These are phyloP conservation scores for Xylariaceae sp. DNA, from an alignment of 2,329 filamentous ascomycete species.

Conservation along the genomic window DNA sequence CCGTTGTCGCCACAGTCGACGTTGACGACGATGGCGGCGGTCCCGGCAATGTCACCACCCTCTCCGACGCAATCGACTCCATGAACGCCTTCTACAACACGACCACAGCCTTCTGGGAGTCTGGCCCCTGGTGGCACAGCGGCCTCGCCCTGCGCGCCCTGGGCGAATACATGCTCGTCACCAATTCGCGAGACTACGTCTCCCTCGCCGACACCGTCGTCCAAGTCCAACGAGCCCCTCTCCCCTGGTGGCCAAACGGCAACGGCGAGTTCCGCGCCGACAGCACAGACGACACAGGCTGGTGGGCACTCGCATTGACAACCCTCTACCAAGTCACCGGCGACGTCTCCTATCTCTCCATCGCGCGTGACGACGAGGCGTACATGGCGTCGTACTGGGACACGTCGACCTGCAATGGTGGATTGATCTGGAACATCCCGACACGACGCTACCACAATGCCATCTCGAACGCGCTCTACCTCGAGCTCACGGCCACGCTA, in stretches of 20 bases:
- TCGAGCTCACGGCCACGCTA: conserved; percentile 40
- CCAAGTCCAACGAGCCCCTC: conserved; percentile 31
- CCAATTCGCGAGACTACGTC: conserved; percentile 30
- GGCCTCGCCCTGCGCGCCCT: conserved; percentile 35
- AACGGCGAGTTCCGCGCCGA: conserved; percentile 37
- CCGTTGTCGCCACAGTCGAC: neutral
- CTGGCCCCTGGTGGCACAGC: conserved; percentile 37
- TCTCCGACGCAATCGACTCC: conserved; percentile 26
- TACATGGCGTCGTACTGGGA: conserved; percentile 44
- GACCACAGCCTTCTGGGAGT: conserved; percentile 33
- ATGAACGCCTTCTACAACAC: conserved; percentile 36
- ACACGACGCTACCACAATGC: conserved; percentile 37
- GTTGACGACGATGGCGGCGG: conserved; percentile 1
- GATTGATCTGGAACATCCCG: conserved; percentile 42
- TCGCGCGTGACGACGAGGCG: conserved; percentile 42
- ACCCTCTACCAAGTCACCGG: conserved; percentile 44
- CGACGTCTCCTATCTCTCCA: conserved; percentile 40
- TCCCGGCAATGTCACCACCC: conserved; percentile 8
- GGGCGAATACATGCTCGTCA: conserved; percentile 35
- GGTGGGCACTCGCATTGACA: conserved; percentile 49
- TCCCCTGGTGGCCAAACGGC: conserved; percentile 35
- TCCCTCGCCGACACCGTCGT: conserved; percentile 30
- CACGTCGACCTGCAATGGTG: conserved; percentile 38
- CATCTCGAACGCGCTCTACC: conserved; percentile 44
- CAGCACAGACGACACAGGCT: conserved; percentile 43